Percentiles rank a stretch among this genome's conserved stretches.
Evolutionary conservation across 495 filamentous ascomycete species (phyloP).

Genomic region (Hypoxylon crocopeplum): DNA sequence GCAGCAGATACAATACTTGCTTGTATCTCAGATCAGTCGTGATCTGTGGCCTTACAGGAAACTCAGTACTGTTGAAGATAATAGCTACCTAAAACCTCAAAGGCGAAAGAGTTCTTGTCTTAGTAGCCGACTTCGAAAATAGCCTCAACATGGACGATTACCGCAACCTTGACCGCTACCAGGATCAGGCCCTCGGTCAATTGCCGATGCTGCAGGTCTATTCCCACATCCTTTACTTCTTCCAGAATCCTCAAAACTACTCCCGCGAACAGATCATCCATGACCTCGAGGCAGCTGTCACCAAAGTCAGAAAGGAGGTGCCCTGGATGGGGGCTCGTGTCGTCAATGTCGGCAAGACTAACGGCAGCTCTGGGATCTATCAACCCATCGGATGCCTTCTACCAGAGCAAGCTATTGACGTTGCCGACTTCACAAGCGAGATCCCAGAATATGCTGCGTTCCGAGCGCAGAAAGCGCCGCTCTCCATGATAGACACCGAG

Average conservation of each 20-base stretch:
- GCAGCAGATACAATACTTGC: background rate
- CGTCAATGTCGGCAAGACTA: constrained; percentile 30
- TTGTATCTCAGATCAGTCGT: background rate
- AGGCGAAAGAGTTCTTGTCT: background rate
- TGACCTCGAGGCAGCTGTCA: constrained; percentile 36
- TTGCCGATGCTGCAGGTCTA: constrained; percentile 51
- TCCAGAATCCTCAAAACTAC: constrained; percentile 30
- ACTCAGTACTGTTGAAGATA: background rate
- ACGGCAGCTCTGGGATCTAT: constrained; percentile 42
- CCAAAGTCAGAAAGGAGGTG: constrained; percentile 33
- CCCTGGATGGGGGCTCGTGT: constrained; percentile 47
- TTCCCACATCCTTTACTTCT: constrained; percentile 44
- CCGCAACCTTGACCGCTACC: constrained; percentile 11
- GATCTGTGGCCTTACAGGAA: background rate
- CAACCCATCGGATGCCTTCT: constrained; percentile 21
- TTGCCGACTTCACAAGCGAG: constrained; percentile 36
- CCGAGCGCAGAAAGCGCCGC: constrained; percentile 26
- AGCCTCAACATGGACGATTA: constrained; percentile 1
- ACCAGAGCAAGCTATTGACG: constrained; percentile 23
- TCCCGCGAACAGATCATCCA: constrained; percentile 23
- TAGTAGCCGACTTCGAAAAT: background rate
- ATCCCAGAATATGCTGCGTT: constrained; percentile 40
- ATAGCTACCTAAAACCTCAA: background rate
- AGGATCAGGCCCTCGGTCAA: constrained; percentile 38
- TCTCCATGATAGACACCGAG: constrained; percentile 40